A percentile compares a stretch with the other conserved stretches of the same genome.
Evolutionary conservation across 768 basidiomycete genomes (phyloP).

Genomic region (Galerina sulciceps): DNA sequence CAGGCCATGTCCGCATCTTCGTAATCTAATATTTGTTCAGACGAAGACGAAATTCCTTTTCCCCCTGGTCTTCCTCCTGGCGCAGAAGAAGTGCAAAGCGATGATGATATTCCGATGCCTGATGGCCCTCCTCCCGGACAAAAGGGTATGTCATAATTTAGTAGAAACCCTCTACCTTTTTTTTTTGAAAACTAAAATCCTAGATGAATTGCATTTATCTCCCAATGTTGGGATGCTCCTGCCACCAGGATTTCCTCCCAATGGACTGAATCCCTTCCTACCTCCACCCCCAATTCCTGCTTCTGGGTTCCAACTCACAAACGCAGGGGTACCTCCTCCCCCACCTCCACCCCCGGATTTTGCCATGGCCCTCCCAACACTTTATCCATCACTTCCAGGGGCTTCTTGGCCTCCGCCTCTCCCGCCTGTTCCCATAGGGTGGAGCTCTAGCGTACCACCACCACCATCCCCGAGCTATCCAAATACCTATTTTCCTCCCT

Average conservation of each 20-base stretch:
- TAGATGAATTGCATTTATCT: conserved; percentile 16
- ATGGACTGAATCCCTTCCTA: conserved; percentile 14
- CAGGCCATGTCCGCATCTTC: background rate
- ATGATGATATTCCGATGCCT: conserved; percentile 91
- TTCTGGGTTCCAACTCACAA: conserved; percentile 10
- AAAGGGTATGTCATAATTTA: conserved; percentile 3
- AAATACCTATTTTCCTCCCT: conserved; percentile 28
- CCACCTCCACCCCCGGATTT: conserved; percentile 31
- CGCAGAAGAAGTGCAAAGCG: conserved; percentile 54
- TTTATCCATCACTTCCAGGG: conserved; percentile 17
- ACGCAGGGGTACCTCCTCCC: conserved; percentile 21
- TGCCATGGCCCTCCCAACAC: conserved; percentile 20
- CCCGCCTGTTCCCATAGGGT: conserved; percentile 15
- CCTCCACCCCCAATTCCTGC: conserved; percentile 32
- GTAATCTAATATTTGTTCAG: background rate
- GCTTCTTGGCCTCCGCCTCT: conserved; percentile 7
- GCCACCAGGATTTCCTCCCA: conserved; percentile 28
- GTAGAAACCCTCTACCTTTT: background rate
- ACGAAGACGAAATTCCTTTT: conserved; percentile 65
- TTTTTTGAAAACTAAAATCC: background rate
- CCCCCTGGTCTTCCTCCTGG: conserved; percentile 69
- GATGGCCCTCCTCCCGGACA: conserved; percentile 71
- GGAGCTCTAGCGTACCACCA: conserved; percentile 20
- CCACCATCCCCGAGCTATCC: conserved; percentile 36
- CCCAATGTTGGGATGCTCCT: conserved; percentile 26